These are phyloP conservation scores for Rhizopogon vulgaris DNA, from an alignment of 768 basidiomycete species.

Conservation along the genomic window DNA sequence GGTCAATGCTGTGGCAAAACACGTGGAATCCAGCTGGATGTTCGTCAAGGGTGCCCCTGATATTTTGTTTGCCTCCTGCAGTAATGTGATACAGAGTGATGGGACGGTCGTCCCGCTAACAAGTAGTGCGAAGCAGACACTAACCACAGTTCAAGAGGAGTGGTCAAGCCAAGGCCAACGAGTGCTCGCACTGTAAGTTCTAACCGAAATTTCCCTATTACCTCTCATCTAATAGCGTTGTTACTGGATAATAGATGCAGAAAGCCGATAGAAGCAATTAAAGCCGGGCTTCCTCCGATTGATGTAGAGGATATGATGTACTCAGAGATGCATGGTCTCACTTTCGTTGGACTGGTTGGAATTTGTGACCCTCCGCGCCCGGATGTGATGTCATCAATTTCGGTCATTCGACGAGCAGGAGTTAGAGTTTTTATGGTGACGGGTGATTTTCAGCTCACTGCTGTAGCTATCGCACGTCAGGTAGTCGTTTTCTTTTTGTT, in stretches of 20 bases:
- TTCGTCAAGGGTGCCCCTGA: slow-evolving; percentile 51
- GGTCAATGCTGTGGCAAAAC: background rate
- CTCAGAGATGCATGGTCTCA: slow-evolving; percentile 28
- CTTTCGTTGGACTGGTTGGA: slow-evolving; percentile 41
- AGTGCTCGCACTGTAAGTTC: slow-evolving; percentile 33
- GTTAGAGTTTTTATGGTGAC: slow-evolving; percentile 45
- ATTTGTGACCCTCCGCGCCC: slow-evolving; percentile 47
- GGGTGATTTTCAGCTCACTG: slow-evolving; percentile 42
- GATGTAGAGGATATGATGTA: slow-evolving; percentile 27
- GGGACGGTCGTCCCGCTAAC: slow-evolving; percentile 20
- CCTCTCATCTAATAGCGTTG: background rate
- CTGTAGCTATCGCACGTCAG: slow-evolving; percentile 37
- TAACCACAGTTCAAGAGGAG: slow-evolving; percentile 20
- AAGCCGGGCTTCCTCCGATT: slow-evolving; percentile 6
- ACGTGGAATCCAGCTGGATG: slow-evolving; percentile 18
- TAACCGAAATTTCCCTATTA: background rate
- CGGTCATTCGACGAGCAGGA: slow-evolving; percentile 39
- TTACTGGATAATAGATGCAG: background rate
- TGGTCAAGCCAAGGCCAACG: slow-evolving; percentile 41
- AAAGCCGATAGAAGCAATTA: slow-evolving; percentile 1
- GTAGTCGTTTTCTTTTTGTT: slow-evolving; percentile 22
- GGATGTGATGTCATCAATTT: slow-evolving; percentile 37
- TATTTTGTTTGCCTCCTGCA: slow-evolving; percentile 32
- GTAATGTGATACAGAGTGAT: slow-evolving; percentile 15
- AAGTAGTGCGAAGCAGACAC: slow-evolving; percentile 3